Conservation (phyloP, 192 early-diverging fungal species). For the Powellomyces hirtus region DNA sequence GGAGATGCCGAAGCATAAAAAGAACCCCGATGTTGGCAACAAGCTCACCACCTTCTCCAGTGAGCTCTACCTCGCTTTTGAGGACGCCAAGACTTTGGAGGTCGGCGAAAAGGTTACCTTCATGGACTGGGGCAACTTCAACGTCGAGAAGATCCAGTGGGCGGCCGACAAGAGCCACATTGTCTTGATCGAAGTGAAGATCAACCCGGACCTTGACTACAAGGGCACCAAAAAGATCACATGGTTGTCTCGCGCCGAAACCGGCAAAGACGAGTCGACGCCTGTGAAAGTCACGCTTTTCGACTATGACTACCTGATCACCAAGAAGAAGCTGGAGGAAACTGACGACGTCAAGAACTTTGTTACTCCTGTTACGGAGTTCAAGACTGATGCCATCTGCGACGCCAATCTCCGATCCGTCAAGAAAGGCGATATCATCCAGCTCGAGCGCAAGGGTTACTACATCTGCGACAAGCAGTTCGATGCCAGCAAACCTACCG, state of each 20-base stretch:
- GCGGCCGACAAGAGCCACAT: slow-evolving; percentile 49
- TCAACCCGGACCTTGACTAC: slow-evolving; percentile 93
- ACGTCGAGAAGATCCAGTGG: slow-evolving; percentile 76
- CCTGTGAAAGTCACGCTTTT: slow-evolving; percentile 67
- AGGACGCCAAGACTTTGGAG: slow-evolving; percentile 78
- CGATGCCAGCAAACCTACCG: slow-evolving; percentile 43
- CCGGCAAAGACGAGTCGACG: slow-evolving; percentile 53
- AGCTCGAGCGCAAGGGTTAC: slow-evolving; percentile 96
- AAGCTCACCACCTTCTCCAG: slow-evolving; percentile 81
- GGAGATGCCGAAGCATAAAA: slow-evolving; percentile 88
- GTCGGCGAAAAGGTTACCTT: slow-evolving; percentile 91
- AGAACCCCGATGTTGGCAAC: slow-evolving; percentile 87
- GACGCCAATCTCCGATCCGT: slow-evolving; percentile 46
- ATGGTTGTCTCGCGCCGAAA: slow-evolving; percentile 68
- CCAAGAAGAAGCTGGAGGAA: slow-evolving; percentile 96
- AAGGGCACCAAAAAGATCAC: slow-evolving; percentile 98
- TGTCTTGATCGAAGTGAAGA: slow-evolving; percentile 57
- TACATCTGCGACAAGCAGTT: slow-evolving; percentile 81
- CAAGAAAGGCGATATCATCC: slow-evolving; percentile 77
- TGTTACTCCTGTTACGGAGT: slow-evolving; percentile 83
- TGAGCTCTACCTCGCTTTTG: slow-evolving; percentile 78
- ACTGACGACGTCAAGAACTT: slow-evolving; percentile 80
- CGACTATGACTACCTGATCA: slow-evolving; percentile 98
- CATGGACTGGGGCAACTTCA: slow-evolving; percentile 99
- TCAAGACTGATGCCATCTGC: slow-evolving; percentile 53